A percentile compares a stretch with the other conserved stretches of the same genome.
phyloP scores from a whole-genome alignment of 257 asterid genomes.

The Scutellaria minor region DNA sequence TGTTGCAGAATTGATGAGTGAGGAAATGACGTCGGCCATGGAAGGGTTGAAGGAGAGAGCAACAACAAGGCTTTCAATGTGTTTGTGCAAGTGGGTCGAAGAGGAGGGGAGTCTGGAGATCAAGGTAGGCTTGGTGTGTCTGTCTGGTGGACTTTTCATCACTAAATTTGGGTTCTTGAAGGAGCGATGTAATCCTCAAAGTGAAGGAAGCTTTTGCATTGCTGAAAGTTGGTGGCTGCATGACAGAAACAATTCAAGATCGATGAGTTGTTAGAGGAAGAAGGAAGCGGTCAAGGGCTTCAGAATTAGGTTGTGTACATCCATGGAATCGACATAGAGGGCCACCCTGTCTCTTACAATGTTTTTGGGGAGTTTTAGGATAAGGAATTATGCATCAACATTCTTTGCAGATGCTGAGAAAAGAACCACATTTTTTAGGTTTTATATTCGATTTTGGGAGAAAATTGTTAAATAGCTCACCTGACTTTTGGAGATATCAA shows the following conservation, averaged over 20 bases:
- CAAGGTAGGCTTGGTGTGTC: too few relatives aligned
- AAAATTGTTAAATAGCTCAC: constrained; percentile 76
- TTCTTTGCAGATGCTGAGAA: constrained; percentile 85
- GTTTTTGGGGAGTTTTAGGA: constrained; percentile 89
- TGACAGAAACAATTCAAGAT: constrained; percentile 84
- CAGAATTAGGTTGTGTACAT: constrained; percentile 72
- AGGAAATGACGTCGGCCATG: too few relatives aligned
- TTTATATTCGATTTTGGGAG: constrained; percentile 88
- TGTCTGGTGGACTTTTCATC: too few relatives aligned
- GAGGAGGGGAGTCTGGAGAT: too few relatives aligned
- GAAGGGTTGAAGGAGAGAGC: too few relatives aligned
- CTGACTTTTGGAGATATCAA: constrained; percentile 16
- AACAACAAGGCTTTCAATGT: too few relatives aligned
- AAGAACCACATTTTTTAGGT: constrained; percentile 68
- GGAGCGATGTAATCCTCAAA: constrained; percentile 29
- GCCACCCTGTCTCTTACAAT: constrained; percentile 85
- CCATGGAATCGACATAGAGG: constrained; percentile 84
- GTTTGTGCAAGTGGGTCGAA: too few relatives aligned
- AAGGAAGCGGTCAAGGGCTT: constrained; percentile 59
- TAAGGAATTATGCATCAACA: constrained; percentile 76
- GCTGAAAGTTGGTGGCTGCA: constrained; percentile 76
- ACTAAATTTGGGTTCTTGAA: too few relatives aligned
- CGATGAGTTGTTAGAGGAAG: constrained; percentile 67
- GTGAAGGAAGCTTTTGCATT: constrained; percentile 85
- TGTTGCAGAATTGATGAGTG: too few relatives aligned